Percentiles rank a stretch among this genome's conserved stretches.
phyloP scores from a whole-genome alignment of 2,329 filamentous ascomycete genomes.

The Cordyceps javanica region DNA sequence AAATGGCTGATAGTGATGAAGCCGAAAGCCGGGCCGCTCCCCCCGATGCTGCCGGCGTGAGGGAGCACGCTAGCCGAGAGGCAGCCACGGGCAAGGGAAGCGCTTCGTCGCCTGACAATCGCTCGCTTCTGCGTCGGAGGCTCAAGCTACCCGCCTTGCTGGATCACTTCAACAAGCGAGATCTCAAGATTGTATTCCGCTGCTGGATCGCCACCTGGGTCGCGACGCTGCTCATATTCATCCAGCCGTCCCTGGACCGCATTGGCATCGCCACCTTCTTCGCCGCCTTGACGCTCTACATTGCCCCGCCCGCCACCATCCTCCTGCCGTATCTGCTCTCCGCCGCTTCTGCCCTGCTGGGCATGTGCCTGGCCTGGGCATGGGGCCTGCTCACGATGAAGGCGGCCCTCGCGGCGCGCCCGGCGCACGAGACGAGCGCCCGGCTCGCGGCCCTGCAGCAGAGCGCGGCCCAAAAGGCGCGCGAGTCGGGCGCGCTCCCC shows the following conservation, averaged over 20 bases:
- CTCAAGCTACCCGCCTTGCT: slow-evolving; percentile 23
- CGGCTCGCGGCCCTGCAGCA: slow-evolving; percentile 28
- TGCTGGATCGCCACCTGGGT: slow-evolving; percentile 42
- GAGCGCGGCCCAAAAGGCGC: slow-evolving; percentile 27
- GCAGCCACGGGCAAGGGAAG: too few relatives aligned
- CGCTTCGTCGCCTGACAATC: too few relatives aligned
- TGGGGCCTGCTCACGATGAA: slow-evolving; percentile 46
- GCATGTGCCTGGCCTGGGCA: slow-evolving; percentile 41
- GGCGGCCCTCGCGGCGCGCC: slow-evolving; percentile 36
- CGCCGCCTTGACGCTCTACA: slow-evolving; percentile 33
- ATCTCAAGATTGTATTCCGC: slow-evolving; percentile 40
- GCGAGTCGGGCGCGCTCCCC: slow-evolving; percentile 18
- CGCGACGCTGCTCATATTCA: slow-evolving; percentile 38
- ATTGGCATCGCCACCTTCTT: slow-evolving; percentile 42
- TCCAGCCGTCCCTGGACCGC: slow-evolving; percentile 32
- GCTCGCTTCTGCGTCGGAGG: background rate
- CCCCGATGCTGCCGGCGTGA: too few relatives aligned
- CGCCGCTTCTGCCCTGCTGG: slow-evolving; percentile 35
- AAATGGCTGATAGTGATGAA: too few relatives aligned
- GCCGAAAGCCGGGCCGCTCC: too few relatives aligned
- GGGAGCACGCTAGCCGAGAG: too few relatives aligned
- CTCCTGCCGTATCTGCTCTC: slow-evolving; percentile 39
- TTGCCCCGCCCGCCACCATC: slow-evolving; percentile 39
- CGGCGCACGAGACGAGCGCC: slow-evolving; percentile 30
- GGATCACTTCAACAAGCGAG: slow-evolving; percentile 39